Evolutionary conservation across 495 filamentous ascomycete species (phyloP).

Genomic region (Penicillium cataractarum): DNA sequence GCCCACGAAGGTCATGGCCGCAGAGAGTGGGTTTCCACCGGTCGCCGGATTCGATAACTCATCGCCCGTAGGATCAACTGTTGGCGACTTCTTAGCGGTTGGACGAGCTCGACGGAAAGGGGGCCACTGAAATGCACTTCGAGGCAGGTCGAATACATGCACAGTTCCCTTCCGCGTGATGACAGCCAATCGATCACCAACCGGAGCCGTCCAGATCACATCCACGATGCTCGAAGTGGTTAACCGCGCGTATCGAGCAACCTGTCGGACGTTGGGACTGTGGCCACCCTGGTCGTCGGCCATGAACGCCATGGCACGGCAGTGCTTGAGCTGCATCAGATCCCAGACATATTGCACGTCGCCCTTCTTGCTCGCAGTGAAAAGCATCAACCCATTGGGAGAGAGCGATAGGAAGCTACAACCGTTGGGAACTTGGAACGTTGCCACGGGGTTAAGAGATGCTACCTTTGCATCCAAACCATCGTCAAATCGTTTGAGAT

Average conservation of each 20-base stretch:
- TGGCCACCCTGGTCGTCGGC: slow-evolving; percentile 38
- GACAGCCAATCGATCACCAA: slow-evolving; percentile 79
- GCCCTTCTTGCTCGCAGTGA: slow-evolving; percentile 90
- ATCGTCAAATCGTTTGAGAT: slow-evolving; percentile 68
- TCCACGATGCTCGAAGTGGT: slow-evolving; percentile 89
- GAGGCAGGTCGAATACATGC: slow-evolving; percentile 85
- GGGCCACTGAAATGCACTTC: slow-evolving; percentile 85
- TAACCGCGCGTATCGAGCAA: slow-evolving; percentile 85
- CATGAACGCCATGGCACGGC: slow-evolving; percentile 45
- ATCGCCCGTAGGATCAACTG: slow-evolving; percentile 35
- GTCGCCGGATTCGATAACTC: slow-evolving; percentile 54
- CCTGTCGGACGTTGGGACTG: slow-evolving; percentile 68
- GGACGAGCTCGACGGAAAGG: slow-evolving; percentile 68
- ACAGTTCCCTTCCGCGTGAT: slow-evolving; percentile 92
- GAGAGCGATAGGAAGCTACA: slow-evolving; percentile 92
- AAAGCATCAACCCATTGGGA: slow-evolving; percentile 77
- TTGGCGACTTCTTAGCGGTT: slow-evolving; percentile 42
- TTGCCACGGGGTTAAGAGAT: slow-evolving; percentile 66
- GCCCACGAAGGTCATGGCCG: slow-evolving; percentile 60
- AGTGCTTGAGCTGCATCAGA: slow-evolving; percentile 66
- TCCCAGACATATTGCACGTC: slow-evolving; percentile 95
- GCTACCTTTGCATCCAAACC: slow-evolving; percentile 42
- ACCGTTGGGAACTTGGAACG: slow-evolving; percentile 78
- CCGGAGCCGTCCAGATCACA: slow-evolving; percentile 82
- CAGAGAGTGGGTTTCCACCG: slow-evolving; percentile 63